Evolutionary conservation across 495 filamentous ascomycete species (phyloP).

Genomic region (Trichoderma asperelloides): DNA sequence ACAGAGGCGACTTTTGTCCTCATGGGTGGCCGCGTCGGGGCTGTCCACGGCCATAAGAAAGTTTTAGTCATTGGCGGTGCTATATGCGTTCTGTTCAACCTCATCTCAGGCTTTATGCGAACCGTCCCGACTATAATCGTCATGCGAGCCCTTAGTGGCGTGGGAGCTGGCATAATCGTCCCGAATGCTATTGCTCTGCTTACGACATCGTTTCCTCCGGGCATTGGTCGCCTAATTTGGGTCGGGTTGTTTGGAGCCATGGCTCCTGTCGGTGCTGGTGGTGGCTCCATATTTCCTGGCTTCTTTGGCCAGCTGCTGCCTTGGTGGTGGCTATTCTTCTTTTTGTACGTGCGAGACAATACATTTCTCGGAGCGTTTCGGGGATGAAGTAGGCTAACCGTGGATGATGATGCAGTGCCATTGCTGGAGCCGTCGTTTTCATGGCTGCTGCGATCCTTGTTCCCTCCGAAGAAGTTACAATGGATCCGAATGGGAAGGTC

Average conservation of each 20-base stretch:
- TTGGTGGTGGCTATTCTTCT: conserved; percentile 45
- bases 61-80: conserved; percentile 31
- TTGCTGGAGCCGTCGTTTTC: conserved; percentile 29
- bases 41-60: conserved; percentile 41
- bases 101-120: conserved; percentile 34
- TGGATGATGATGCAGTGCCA: conserved; percentile 16
- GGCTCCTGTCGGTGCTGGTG: conserved; percentile 38
- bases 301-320: conserved; percentile 32
- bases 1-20: conserved; percentile 44
- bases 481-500: conserved; percentile 35
- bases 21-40: conserved; percentile 39
- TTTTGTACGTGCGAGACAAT: conserved; percentile 28
- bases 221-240: conserved; percentile 36
- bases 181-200: conserved; percentile 42
- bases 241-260: conserved; percentile 43
- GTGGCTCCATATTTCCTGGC: conserved; percentile 35
- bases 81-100: conserved; percentile 28
- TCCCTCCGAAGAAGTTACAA: conserved; percentile 26
- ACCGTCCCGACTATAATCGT: conserved; percentile 33
- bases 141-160: conserved; percentile 32
- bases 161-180: conserved; percentile 38
- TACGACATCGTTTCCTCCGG: conserved; percentile 36
- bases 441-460: conserved; percentile 25
- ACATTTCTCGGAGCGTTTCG: background rate
- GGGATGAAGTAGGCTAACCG: background rate